Evolutionary conservation across 805 yeast genomes (phyloP), one percentile per base, ranked within the genome.

Genomic region (Kazachstania taianensis): DNA sequence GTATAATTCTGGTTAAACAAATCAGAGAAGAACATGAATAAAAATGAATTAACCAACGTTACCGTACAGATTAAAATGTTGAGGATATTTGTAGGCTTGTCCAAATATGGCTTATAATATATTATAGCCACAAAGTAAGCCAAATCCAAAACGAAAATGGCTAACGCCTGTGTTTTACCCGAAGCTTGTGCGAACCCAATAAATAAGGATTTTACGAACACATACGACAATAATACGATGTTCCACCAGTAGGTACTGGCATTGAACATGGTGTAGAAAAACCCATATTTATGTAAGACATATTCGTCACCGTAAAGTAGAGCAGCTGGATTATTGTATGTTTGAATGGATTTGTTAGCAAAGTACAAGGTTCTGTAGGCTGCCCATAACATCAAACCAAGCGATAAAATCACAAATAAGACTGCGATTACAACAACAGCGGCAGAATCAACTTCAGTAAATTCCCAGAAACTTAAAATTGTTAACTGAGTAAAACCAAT

Each of bases 171-270:
- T 3, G 85, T 73, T 61, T 78, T 79, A 35, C 96, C 95, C 0
- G 85, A 75, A 7, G 66, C 64, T 62, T 86, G 96, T 32, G 85
- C 77, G 40, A 86, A 73, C 0, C 80, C 80, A 50, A 87, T 75
- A 52, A 87, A 81, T 12, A 80, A 52, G 12, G 78, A 74, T 60
- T 82, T 85, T 40, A 80, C 50, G 27, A 81, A 69, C 36, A 70
- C 67, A 58, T 83, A 81, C 3, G 56, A 55, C 28, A 85, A 50
- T 33, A 79, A 56, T 2, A 81, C 78, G 13, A 69, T 62, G 40
- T 89, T 83, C 70, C 87, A 87, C 83, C 86, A 87, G 62, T 82
- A 86, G 50, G 69, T 75, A 18, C 66, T 66, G 15, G 95, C 94
- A 43, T 73, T 72, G 59, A 80, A 86, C 86, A 84, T 85, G 12